Evolutionary conservation across 345 rosid species (phyloP), one percentile per base, ranked within the genome.

Genomic region (Anacardium occidentale): DNA sequence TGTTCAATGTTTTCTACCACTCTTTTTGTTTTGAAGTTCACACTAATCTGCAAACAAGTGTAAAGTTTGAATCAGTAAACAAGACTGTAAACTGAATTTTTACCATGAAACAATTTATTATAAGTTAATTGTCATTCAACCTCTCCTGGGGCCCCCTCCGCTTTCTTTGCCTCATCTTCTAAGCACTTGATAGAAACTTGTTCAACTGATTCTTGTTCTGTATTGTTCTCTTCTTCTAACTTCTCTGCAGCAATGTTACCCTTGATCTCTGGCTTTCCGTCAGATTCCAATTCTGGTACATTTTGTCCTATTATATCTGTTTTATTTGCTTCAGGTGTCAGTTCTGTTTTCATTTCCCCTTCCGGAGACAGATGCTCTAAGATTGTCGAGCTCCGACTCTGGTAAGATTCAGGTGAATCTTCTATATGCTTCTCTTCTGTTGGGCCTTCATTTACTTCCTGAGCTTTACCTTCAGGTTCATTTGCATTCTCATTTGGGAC

Each of bases 401-500:
- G 71, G 56, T 50, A 14, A 22, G 47, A 54, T 40, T 73, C 64
- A 58, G 74, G 29, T 24, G 74, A 32, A 57, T 64, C 62, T 60
- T 64, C 72, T 67, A 59, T 34, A 17, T 58, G 21, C 65, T 64
- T 68, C 62, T 72, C 58, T 10, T 64, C 60, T 22, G 0, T 37
- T 26, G 68, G 37, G 18, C 22, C 22, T 62, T 37, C 65, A 32
- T 50, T 47, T 26, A 48, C 67, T 69, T 74, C 64, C 52, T 60
- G 47, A 55, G 11, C 29, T 51, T 48, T 69, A 29, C 62, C 78
- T 66, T 70, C 62, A 24, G 79, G 65, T 65, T 76, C 32, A 74
- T 60, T 40, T 8, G 22, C n/a, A 17, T 55, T 25, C 52, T 62
- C 48, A 25, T 62, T 26, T 24, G 21, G 52, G 42, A 61, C 47